Evolutionary conservation across 352 stramenopile genomes (phyloP).

Genomic region (Phytophthora boehmeriae): DNA sequence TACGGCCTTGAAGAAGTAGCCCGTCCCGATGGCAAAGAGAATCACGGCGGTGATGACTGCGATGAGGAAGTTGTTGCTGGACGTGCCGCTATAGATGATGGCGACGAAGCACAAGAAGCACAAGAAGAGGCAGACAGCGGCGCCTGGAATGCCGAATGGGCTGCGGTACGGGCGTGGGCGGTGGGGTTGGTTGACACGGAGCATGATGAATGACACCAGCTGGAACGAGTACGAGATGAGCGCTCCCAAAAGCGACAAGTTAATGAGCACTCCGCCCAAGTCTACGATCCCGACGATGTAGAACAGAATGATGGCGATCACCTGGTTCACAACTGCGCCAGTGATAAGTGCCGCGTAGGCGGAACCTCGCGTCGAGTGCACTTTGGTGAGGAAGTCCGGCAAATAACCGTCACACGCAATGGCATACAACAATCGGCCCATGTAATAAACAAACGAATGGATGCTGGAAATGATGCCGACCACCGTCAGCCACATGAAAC

Average conservation of each 20-base stretch:
- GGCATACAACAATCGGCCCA: constrained; percentile 62
- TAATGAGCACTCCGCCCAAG: constrained; percentile 70
- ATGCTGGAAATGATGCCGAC: constrained; percentile 64
- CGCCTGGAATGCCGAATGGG: constrained; percentile 63
- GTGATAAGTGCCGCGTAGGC: constrained; percentile 54
- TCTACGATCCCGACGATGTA: constrained; percentile 63
- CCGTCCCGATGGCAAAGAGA: constrained; percentile 51
- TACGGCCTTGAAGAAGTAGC: constrained; percentile 48
- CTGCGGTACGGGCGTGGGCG: constrained; percentile 58
- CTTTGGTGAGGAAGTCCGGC: constrained; percentile 58
- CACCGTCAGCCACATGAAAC: constrained; percentile 70
- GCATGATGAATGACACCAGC: constrained; percentile 62
- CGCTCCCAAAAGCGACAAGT: constrained; percentile 60
- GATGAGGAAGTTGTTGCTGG: constrained; percentile 61
- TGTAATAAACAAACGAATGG: constrained; percentile 80
- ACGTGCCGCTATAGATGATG: constrained; percentile 68
- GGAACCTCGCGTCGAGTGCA: constrained; percentile 49
- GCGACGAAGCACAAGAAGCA: constrained; percentile 50
- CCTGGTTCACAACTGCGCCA: constrained; percentile 42
- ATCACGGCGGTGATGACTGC: constrained; percentile 53
- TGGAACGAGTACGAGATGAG: constrained; percentile 76
- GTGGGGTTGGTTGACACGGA: constrained; percentile 56
- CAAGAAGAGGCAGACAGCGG: constrained; percentile 52
- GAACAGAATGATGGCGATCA: constrained; percentile 56
- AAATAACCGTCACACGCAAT: constrained; percentile 71